These are phyloP conservation scores for Turritis glabra DNA, from an alignment of 345 rosid species.

Conservation along the genomic window DNA sequence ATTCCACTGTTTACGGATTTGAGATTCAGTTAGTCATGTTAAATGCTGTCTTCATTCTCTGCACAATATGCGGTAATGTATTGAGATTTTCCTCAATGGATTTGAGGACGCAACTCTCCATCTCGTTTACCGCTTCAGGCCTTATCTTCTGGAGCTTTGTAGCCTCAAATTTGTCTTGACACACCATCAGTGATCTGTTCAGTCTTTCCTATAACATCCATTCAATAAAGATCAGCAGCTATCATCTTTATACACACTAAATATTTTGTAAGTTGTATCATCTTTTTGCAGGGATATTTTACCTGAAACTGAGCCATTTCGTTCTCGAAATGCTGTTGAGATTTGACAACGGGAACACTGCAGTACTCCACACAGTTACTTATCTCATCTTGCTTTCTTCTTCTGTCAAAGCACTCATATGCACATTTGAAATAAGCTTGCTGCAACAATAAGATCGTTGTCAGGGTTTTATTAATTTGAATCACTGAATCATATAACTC, in stretches of 20 bases:
- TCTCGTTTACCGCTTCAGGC: conserved; percentile 48
- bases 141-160: conserved; percentile 64
- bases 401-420: conserved; percentile 84
- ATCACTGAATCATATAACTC: neutral
- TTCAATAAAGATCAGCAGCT: neutral
- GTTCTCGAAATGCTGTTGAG: conserved; percentile 80
- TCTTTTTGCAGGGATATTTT: conserved; percentile 4
- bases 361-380: conserved; percentile 77
- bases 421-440: conserved; percentile 97
- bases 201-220: conserved; percentile 66
- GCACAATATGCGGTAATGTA: conserved; percentile 70
- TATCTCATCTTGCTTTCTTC: conserved; percentile 73
- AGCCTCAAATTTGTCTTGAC: conserved; percentile 84
- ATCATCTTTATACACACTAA: neutral
- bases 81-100: conserved; percentile 66
- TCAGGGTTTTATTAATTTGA: neutral
- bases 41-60: conserved; percentile 59
- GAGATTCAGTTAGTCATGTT: conserved; percentile 37
- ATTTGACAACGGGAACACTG: conserved; percentile 67
- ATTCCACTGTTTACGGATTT: neutral
- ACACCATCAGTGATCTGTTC: conserved; percentile 82
- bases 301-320: conserved; percentile 94
- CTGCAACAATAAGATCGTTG: conserved; percentile 46
- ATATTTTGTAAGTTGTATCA: neutral
- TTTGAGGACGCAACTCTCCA: conserved; percentile 78